Base-by-base conservation (phyloP, 257 asterid species). In the Penstemon newberryi region DNA sequence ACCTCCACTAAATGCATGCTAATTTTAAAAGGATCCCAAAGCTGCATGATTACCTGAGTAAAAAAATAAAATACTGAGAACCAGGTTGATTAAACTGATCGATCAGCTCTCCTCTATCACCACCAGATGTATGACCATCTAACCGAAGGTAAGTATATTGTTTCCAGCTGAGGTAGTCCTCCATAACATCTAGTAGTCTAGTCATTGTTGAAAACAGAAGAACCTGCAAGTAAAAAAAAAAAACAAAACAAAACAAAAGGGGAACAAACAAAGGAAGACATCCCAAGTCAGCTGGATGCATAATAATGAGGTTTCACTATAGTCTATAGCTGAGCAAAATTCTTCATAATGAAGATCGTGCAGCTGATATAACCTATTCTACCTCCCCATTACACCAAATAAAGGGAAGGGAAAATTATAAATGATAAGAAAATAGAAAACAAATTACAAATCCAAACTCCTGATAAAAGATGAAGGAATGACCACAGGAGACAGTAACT, bases 41-140 rank as follows among this genome's bases (percentile, higher is more conserved):
- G 65, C 60, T 43, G 67, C 73, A 63, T 71, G 39, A 73, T 81
- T 87, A 94, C 99, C 99, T 94, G 83, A 94, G 96, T 82, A 94
- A 82, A 77, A 94, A 94, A 80, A 94, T 83, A 65, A 94, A 94
- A 81, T 83, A 94, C 5, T 97, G 99, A 73, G 99, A 94, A 64
- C 73, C 82, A 47, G 99, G 88, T 73, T 83, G 71, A 78, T 94
- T 94, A 82, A 94, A 94, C 70, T 65, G 69, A 1, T 94, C 99
- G 59, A 94, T 91, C 72, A 94, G 86, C 70, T 88, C 92, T 63
- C 99, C 99, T 47, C 99, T 90, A 75, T 94, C 97, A 51, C 99
- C 97, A 65, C 99, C 99, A 62, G 91, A 89, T 74, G 99, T 94
- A 73, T 94, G 99, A 11, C 99, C 99, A 78, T 94, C 99, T 79